phyloP scores from a whole-genome alignment of 306 rosid genomes.

The Lotus japonicus region DNA sequence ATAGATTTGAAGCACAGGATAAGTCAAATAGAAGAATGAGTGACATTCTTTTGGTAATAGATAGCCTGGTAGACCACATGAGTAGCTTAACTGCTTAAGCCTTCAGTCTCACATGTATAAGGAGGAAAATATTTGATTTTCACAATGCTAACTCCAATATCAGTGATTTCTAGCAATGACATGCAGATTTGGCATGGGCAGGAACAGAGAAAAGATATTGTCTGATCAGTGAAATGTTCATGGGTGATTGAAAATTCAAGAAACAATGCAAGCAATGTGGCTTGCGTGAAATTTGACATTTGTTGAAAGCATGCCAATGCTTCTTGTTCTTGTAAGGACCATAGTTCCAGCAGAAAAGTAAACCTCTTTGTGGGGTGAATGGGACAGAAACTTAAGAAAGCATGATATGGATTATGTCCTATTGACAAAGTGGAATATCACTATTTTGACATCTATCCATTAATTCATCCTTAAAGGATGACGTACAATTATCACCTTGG shows the following conservation, averaged over 20 bases:
- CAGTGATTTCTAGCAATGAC: conserved; percentile 1
- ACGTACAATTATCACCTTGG: background rate
- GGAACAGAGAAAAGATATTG: background rate
- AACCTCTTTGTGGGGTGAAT: background rate
- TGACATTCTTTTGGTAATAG: conserved; percentile 36
- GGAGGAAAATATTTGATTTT: conserved; percentile 27
- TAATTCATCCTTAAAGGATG: no score
- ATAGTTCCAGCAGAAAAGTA: background rate
- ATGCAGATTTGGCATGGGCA: background rate
- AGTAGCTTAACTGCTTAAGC: conserved; percentile 29
- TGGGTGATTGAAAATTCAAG: background rate
- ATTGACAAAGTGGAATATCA: background rate
- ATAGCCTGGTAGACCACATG: conserved; percentile 60
- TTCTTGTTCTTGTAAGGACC: background rate
- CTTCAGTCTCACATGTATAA: conserved; percentile 25
- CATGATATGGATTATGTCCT: conserved; percentile 2
- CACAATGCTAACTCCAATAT: background rate
- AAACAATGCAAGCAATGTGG: no score
- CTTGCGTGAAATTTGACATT: background rate
- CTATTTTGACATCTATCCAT: background rate
- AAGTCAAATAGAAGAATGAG: conserved; percentile 40
- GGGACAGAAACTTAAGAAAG: background rate
- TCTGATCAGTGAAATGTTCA: background rate
- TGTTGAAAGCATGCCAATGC: background rate
- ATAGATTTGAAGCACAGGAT: conserved; percentile 66